These are phyloP conservation scores for Coffea humblotiana DNA, from an alignment of 305 asterid species.

Conservation along the genomic window DNA sequence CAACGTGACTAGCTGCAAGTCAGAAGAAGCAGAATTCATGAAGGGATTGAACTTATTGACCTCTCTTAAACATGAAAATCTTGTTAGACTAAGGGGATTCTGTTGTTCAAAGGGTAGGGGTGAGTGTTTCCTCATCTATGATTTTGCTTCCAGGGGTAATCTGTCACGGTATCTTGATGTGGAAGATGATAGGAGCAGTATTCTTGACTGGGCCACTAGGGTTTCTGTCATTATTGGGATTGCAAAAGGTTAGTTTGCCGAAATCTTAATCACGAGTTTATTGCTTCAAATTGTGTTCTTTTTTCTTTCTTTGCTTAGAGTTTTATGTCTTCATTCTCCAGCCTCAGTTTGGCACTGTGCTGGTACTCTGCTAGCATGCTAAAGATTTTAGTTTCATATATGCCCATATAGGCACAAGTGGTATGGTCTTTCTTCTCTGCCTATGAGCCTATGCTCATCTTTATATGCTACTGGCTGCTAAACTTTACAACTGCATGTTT, in stretches of 20 bases:
- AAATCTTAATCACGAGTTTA: too few relatives aligned
- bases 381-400: background rate
- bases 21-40: constrained; percentile 74
- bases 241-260: constrained; percentile 66
- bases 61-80: constrained; percentile 69
- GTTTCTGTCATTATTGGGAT: constrained; percentile 79
- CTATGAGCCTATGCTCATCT: background rate
- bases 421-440: background rate
- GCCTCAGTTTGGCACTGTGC: background rate
- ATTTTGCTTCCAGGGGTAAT: constrained; percentile 69
- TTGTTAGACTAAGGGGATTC: constrained; percentile 71
- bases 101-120: constrained; percentile 89
- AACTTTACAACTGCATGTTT: background rate
- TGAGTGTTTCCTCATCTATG: constrained; percentile 76
- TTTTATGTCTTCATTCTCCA: background rate
- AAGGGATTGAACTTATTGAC: constrained; percentile 71
- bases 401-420: background rate
- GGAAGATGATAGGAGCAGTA: constrained; percentile 28
- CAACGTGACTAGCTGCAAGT: constrained; percentile 70
- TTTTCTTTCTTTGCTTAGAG: background rate
- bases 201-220: constrained; percentile 82
- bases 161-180: constrained; percentile 63
- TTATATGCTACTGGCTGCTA: background rate
- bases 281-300: background rate
- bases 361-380: background rate